Evolutionary conservation across 495 filamentous ascomycete species (phyloP), one percentile per base, ranked within the genome.

Genomic region (Oleoguttula mirabilis): DNA sequence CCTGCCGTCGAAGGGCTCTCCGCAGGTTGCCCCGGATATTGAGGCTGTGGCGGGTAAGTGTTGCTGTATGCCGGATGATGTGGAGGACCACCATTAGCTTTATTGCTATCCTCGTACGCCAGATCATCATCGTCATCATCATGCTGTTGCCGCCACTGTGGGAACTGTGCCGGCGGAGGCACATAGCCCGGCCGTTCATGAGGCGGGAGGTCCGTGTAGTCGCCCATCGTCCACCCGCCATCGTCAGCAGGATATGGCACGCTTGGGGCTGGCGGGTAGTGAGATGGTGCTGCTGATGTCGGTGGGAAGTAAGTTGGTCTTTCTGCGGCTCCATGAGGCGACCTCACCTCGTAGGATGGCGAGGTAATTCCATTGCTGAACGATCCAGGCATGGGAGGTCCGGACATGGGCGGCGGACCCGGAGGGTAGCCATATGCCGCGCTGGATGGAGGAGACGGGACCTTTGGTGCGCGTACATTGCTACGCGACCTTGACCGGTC

Each of bases 201-300:
- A 16, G 60, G 58, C 11, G 60, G 60, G 10, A 61, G 48, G 34
- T 61, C 58, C 16, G 45, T 43, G 39, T 55, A 61, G 39, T 58
- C 50, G 36, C 53, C 55, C 58, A 59, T 59, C 21, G 55, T 59
- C 30, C 55, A 46, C 16, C 19, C 32, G 21, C 32, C 36, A 39
- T 39, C 36, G 28, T 47, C 43, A 10, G 19, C 12, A 10, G 43
- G 43, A 16, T 47, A 47, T 3, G 43, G 43, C 14, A 37, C 16
- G 22, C 3, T 21, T 3, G 36, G 38, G 4, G 38, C 14, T 8
- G 45, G 45, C 12, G 36, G 3, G 21, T 25, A 31, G 14, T 36
- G 19, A 1, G 36, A 31, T 30, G 14, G 3, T 28, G 6, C 45
- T 3, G 20, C 11, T 5, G 6, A 30, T 5, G 45, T 19, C 14